phyloP scores from a whole-genome alignment of 1,284 basidiomycete species.

The Stygiomarasmius scandens region DNA sequence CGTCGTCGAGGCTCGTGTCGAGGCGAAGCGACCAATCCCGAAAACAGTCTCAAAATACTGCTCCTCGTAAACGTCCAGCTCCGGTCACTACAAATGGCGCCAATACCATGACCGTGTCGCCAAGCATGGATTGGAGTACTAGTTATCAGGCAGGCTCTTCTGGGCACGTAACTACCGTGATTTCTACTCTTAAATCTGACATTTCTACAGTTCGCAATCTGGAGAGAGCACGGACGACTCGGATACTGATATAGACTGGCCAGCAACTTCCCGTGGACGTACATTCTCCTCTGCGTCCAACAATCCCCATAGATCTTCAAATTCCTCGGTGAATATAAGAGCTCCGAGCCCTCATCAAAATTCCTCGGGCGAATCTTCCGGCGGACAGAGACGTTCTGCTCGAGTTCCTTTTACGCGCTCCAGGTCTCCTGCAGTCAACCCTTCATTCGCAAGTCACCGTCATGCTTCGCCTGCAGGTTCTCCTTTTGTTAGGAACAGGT shows the following conservation, averaged over 20 bases:
- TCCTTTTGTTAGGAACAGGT: background rate
- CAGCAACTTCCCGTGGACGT: conserved; percentile 40
- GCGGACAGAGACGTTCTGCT: conserved; percentile 18
- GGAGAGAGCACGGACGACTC: conserved; percentile 51
- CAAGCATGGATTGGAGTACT: conserved; percentile 71
- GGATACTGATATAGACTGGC: conserved; percentile 49
- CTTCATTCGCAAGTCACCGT: conserved; percentile 23
- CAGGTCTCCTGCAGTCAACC: conserved; percentile 50
- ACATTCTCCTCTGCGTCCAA: conserved; percentile 4
- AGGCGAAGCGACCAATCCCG: conserved; percentile 45
- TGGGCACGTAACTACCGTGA: conserved; percentile 43
- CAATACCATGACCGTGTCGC: conserved; percentile 21
- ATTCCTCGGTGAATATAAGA: background rate
- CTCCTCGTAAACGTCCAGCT: conserved; percentile 37
- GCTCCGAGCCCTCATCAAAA: conserved; percentile 8
- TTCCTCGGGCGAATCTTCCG: conserved; percentile 38
- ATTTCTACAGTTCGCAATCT: conserved; percentile 46
- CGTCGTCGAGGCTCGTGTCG: conserved; percentile 43
- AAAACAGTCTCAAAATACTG: conserved; percentile 39
- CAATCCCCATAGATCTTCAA: background rate
- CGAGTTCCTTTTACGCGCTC: conserved; percentile 54
- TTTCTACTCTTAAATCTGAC: background rate
- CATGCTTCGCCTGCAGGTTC: background rate
- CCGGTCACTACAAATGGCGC: conserved; percentile 22
- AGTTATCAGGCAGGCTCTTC: conserved; percentile 83